Conservation (phyloP, 73 alveolate species). For the Tetrahymena borealis region DNA sequence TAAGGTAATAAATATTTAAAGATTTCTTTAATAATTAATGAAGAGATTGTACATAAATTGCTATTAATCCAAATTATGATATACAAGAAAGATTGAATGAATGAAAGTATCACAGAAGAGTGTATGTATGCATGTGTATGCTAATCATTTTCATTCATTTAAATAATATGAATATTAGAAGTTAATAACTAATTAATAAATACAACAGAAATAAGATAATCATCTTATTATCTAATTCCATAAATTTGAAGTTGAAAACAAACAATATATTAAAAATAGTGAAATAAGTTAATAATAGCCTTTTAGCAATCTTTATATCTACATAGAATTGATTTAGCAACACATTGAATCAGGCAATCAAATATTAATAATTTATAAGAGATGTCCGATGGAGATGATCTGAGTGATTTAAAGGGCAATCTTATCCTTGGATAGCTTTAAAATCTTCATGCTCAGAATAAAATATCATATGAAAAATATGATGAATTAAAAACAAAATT, state of each 20-base stretch:
- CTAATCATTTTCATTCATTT: not conserved
- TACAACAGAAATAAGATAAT: not conserved
- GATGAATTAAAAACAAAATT: constrained; percentile 49
- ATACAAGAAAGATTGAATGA: too few relatives aligned
- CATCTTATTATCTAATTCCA: not conserved
- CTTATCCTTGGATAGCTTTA: not conserved
- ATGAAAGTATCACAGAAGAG: too few relatives aligned
- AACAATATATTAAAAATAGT: not conserved
- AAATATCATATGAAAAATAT: constrained; percentile 27
- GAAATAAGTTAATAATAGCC: not conserved
- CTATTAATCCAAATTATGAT: too few relatives aligned
- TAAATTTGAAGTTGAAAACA: not conserved
- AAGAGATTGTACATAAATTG: too few relatives aligned
- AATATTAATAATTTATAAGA: not conserved
- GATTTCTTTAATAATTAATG: too few relatives aligned
- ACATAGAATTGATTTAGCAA: too few relatives aligned
- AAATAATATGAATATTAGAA: not conserved
- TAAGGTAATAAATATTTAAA: too few relatives aligned
- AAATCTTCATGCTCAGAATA: constrained; percentile 17
- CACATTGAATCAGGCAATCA: not conserved
- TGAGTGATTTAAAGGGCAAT: not conserved
- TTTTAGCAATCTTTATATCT: too few relatives aligned
- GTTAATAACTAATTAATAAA: not conserved
- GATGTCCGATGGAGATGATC: not conserved
- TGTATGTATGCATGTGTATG: too few relatives aligned